Conservation (phyloP, 768 basidiomycete genomes). For the Leccinum pellstonianum region DNA sequence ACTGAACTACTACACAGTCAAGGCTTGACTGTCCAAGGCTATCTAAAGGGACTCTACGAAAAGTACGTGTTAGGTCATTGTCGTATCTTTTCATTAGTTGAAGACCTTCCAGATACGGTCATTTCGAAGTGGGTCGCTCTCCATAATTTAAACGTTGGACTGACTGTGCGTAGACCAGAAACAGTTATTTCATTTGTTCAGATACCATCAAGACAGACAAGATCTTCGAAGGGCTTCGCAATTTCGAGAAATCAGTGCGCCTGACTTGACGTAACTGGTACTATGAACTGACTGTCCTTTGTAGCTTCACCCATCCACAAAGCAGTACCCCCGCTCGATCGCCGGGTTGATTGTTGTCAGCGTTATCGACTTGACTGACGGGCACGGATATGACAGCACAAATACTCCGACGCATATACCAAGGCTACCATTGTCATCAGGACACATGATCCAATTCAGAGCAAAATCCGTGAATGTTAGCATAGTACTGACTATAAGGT, state of each 20-base stretch:
- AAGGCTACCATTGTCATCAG: slow-evolving; percentile 65
- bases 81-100: neutral
- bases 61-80: slow-evolving; percentile 40
- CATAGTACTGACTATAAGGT: slow-evolving; percentile 73
- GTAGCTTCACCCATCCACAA: slow-evolving; percentile 21
- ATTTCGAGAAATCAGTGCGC: slow-evolving; percentile 44
- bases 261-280: neutral
- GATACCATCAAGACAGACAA: slow-evolving; percentile 61
- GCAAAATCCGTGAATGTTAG: slow-evolving; percentile 44
- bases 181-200: slow-evolving; percentile 79
- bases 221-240: slow-evolving; percentile 69
- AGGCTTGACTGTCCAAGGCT: slow-evolving; percentile 52
- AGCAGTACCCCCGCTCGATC: slow-evolving; percentile 59
- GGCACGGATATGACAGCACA: slow-evolving; percentile 65
- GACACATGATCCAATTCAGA: slow-evolving; percentile 85
- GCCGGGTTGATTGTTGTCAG: slow-evolving; percentile 59
- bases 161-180: slow-evolving; percentile 56
- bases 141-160: neutral
- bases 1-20: slow-evolving; percentile 48
- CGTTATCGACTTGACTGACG: slow-evolving; percentile 69
- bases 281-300: slow-evolving; percentile 1
- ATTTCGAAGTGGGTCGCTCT: slow-evolving; percentile 55
- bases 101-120: slow-evolving; percentile 58
- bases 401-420: slow-evolving; percentile 68
- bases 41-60: slow-evolving; percentile 63